Evolutionary conservation across 805 yeast species (phyloP).

Genomic region (Saccharomycopsis lassenensis): DNA sequence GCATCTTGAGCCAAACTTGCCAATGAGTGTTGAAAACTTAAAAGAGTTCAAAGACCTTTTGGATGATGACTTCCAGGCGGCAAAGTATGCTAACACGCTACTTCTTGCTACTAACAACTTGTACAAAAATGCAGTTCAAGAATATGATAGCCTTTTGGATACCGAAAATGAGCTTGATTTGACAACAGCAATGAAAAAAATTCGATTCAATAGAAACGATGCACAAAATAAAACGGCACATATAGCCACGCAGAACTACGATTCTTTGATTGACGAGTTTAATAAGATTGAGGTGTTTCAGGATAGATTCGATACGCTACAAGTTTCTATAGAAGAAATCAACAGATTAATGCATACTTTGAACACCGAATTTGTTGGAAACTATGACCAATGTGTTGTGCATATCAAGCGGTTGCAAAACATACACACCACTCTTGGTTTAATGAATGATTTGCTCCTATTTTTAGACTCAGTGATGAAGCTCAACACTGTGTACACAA

Average conservation of each 20-base stretch:
- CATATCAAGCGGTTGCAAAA: constrained; percentile 28
- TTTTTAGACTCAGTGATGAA: constrained; percentile 28
- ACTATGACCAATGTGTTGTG: constrained; percentile 30
- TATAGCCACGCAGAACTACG: constrained; percentile 28
- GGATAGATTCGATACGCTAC: constrained; percentile 21
- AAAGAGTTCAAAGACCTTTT: constrained; percentile 4
- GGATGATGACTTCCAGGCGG: constrained; percentile 7
- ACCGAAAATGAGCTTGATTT: constrained; percentile 27
- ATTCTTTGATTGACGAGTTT: constrained; percentile 27
- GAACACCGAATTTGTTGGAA: constrained; percentile 27
- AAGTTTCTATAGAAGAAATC: constrained; percentile 26
- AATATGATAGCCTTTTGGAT: not conserved
- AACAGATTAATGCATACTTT: constrained; percentile 27
- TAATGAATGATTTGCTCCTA: constrained; percentile 30
- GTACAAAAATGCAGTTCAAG: not conserved
- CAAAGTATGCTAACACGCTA: constrained; percentile 10
- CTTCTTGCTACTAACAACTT: constrained; percentile 10
- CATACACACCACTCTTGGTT: constrained; percentile 28
- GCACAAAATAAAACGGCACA: constrained; percentile 29
- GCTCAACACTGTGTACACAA: constrained; percentile 7
- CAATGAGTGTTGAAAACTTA: no score
- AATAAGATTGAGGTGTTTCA: constrained; percentile 25
- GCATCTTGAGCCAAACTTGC: no score
- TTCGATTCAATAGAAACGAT: constrained; percentile 32
- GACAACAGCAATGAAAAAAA: constrained; percentile 31